Evolutionary conservation across 331 rosid genomes (phyloP), one percentile per base, ranked within the genome.

Genomic region (Pyracantha coccinea): DNA sequence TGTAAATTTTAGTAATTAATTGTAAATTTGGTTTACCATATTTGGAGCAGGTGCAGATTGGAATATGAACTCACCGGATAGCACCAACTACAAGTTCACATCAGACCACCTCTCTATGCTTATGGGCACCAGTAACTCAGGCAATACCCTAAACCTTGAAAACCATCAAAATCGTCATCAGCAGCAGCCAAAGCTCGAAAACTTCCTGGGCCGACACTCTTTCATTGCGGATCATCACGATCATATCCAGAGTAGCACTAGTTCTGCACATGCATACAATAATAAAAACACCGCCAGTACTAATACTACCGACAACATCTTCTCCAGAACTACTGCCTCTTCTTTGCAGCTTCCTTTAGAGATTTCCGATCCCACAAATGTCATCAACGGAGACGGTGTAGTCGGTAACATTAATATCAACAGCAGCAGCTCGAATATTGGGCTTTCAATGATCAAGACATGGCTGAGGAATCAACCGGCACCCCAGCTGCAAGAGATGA

Each of bases 361-460:
- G 55, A 50, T 7, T 50, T 19, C 55, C 10, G 21, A 17, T 50
- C 55, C 55, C 55, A 50, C 55, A 50, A 7, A 50, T 50, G 20
- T 16, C 55, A 16, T 50, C 21, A 50, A 50, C 20, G 55, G 55
- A 50, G 55, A 50, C 55, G 55, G 55, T 50, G 10, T 20, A 50
- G 55, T 19, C 55, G 62, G 62, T 9, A 11, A 21, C 6, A 21
- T 57, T 73, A 71, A 33, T 14, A 66, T 2, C 17, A 72, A 45
- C n/a, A 75, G 7, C 15, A 74, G 59, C 73, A 83, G 74, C 77
- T 86, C 92, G 1, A 72, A 59, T 41, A 89, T 93, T 67, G 97
- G 98, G 58, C 78, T 93, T 38, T 93, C 98, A 0, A 91, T 91
- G 97, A 90, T 93, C 71, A 93, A 93, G 79, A 85, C 98, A 38